Conservation (phyloP, 768 basidiomycete species). For the Udeniomyces megalosporus region DNA sequence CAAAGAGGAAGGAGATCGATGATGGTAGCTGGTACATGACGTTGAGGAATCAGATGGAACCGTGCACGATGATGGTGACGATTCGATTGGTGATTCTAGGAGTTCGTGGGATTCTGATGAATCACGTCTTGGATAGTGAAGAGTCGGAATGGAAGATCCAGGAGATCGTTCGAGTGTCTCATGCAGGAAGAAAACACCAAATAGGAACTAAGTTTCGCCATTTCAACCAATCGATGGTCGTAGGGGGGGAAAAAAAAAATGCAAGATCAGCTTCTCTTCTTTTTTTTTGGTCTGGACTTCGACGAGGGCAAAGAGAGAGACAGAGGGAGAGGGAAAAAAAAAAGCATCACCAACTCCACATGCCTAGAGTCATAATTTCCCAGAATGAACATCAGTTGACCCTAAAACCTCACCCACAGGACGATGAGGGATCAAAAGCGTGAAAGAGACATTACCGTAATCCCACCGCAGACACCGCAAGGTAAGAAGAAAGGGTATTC, state of each 20-base stretch:
- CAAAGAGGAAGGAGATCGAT: too few species aligned
- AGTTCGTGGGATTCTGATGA: conserved; percentile 1
- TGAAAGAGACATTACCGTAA: background rate
- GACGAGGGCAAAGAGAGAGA: too few species aligned
- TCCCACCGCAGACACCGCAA: background rate
- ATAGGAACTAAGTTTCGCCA: too few species aligned
- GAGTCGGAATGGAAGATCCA: background rate
- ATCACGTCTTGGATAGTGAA: background rate
- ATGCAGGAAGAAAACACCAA: conserved; percentile 4
- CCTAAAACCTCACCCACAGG: background rate
- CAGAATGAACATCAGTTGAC: background rate
- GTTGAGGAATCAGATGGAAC: too few species aligned
- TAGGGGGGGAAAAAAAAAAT: too few species aligned
- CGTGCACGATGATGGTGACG: too few species aligned
- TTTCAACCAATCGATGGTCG: too few species aligned
- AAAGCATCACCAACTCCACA: background rate
- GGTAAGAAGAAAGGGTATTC: conserved; percentile 9
- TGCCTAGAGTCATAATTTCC: background rate
- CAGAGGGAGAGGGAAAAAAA: too few species aligned
- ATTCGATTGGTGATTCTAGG: background rate
- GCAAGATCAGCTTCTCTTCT: background rate
- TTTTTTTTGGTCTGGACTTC: too few species aligned
- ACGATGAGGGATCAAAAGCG: background rate
- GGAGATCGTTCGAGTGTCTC: background rate
- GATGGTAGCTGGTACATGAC: too few species aligned